These are phyloP conservation scores for Alternaria arbusti DNA, from an alignment of 2,329 filamentous ascomycete genomes.

Conservation along the genomic window DNA sequence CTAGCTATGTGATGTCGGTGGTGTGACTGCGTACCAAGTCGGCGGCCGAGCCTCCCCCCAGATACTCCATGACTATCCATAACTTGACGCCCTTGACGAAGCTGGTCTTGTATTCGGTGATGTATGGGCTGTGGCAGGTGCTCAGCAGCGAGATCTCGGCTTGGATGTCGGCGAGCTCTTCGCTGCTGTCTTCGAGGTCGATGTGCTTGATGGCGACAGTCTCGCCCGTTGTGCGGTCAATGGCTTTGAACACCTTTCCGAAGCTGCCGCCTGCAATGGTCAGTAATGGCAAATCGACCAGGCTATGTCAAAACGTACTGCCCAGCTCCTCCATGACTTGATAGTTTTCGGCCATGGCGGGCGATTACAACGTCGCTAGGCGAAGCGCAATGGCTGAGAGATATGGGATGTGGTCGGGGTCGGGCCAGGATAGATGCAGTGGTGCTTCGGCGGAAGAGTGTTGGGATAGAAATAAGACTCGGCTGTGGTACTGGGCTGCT, in stretches of 20 bases:
- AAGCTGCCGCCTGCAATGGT: constrained; percentile 80
- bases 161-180: constrained; percentile 98
- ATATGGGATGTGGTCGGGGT: constrained; percentile 19
- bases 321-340: constrained; percentile 96
- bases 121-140: constrained; percentile 90
- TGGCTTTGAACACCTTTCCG: constrained; percentile 95
- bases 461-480: constrained; percentile 38
- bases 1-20: neutral
- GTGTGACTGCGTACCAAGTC: constrained; percentile 72
- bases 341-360: constrained; percentile 80
- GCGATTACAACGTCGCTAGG: constrained; percentile 22
- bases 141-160: constrained; percentile 95
- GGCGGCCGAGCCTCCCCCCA: constrained; percentile 93
- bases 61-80: constrained; percentile 99
- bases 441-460: constrained; percentile 26
- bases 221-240: constrained; percentile 87
- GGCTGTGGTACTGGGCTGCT: constrained; percentile 17
- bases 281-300: constrained; percentile 8
- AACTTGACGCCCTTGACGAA: constrained; percentile 96
- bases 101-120: constrained; percentile 95
- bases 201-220: constrained; percentile 98
- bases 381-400: constrained; percentile 25
- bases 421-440: constrained; percentile 32
- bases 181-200: constrained; percentile 97
- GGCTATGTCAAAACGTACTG: constrained; percentile 65